Conservation (phyloP, 2,329 filamentous ascomycete genomes). For the Cladosporium cucumerinum region DNA sequence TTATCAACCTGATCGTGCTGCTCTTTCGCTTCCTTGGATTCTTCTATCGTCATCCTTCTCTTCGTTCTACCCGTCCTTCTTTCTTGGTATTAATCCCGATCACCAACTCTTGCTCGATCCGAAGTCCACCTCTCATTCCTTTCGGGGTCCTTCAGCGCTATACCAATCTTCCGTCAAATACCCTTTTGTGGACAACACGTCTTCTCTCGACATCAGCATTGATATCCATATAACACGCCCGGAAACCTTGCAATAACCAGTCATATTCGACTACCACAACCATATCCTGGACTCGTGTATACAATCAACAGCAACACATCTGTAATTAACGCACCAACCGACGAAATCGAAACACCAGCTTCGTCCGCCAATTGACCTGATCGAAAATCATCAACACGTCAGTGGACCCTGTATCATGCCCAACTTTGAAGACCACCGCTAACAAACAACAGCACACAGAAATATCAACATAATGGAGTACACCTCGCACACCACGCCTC, state of each 20-base stretch:
- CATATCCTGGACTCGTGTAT: conserved; percentile 10
- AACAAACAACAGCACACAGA: conserved; percentile 9
- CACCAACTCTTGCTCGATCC: conserved; percentile 16
- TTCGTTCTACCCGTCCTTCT: conserved; percentile 24
- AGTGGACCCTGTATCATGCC: conserved; percentile 3
- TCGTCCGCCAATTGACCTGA: conserved; percentile 10
- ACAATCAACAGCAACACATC: conserved; percentile 4
- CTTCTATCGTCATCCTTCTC: conserved; percentile 26
- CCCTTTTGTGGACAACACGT: conserved; percentile 8
- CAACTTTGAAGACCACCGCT: not conserved
- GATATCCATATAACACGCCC: conserved; percentile 9
- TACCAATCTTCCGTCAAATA: conserved; percentile 18
- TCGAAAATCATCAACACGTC: conserved; percentile 10
- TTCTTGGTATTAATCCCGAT: conserved; percentile 23
- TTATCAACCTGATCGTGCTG: conserved; percentile 28
- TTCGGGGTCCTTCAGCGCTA: conserved; percentile 19
- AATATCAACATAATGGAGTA: conserved; percentile 33
- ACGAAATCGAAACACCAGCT: conserved; percentile 9
- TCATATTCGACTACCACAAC: conserved; percentile 3
- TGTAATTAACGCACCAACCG: conserved; percentile 13
- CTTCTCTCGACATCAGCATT: conserved; percentile 14
- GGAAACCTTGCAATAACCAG: conserved; percentile 8
- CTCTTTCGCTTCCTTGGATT: conserved; percentile 27
- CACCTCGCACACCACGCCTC: conserved; percentile 46
- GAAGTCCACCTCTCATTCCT: conserved; percentile 19